Conservation (phyloP, 441 rosid genomes). For the Metrosideros polymorpha region DNA sequence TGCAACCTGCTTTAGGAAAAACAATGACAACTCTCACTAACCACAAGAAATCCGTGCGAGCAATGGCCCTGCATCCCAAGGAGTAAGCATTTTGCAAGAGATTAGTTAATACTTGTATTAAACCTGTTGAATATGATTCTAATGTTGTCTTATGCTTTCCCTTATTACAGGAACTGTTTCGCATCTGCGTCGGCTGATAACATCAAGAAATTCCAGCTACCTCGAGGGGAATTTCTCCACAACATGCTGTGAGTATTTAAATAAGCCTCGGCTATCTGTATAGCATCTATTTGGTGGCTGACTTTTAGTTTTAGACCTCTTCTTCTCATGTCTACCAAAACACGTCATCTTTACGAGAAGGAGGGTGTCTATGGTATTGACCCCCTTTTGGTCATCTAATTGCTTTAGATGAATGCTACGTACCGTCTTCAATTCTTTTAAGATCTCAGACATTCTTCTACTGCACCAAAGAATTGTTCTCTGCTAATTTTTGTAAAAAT, state of each 20-base stretch:
- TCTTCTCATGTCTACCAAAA: neutral
- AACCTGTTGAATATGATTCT: neutral
- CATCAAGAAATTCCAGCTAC: constrained; percentile 82
- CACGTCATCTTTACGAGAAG: neutral
- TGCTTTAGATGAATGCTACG: neutral
- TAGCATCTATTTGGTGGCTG: neutral
- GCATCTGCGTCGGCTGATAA: constrained; percentile 98
- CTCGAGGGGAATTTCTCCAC: constrained; percentile 86
- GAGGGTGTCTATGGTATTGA: neutral
- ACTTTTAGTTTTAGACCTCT: neutral
- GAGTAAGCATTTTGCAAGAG: constrained; percentile 40
- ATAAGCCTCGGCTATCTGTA: neutral
- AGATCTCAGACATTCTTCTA: neutral
- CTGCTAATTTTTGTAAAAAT: neutral
- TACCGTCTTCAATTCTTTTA: neutral
- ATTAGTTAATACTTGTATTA: neutral
- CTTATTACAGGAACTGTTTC: constrained; percentile 56
- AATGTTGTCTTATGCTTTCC: neutral
- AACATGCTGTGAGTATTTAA: constrained; percentile 85
- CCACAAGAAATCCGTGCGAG: constrained; percentile 97
- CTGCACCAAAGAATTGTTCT: neutral
- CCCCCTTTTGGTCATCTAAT: neutral
- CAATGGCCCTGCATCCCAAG: constrained; percentile 87
- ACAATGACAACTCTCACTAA: constrained; percentile 91
- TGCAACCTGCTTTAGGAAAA: constrained; percentile 40